Percentiles rank a stretch among this genome's conserved stretches.
phyloP scores from a whole-genome alignment of 352 stramenopile species.

The Globisporangium camurandrum region DNA sequence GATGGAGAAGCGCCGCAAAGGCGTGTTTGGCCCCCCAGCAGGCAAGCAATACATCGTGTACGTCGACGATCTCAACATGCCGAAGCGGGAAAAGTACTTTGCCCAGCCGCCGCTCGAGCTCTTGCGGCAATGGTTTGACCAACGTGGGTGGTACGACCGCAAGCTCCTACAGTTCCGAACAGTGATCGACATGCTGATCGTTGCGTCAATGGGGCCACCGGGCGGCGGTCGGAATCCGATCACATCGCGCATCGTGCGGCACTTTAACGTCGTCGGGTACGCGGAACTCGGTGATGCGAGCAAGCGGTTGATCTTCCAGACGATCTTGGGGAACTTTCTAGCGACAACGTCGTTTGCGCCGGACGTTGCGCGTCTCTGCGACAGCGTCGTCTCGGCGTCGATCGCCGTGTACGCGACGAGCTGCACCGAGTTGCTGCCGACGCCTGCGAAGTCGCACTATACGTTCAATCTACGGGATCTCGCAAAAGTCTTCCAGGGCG shows the following conservation, averaged over 20 bases:
- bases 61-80: constrained; percentile 95
- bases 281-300: constrained; percentile 85
- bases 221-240: constrained; percentile 90
- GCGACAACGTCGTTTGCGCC: constrained; percentile 25
- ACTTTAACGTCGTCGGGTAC: constrained; percentile 93
- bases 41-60: constrained; percentile 94
- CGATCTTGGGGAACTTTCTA: constrained; percentile 88
- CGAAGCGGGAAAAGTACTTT: constrained; percentile 91
- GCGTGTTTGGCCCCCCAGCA: constrained; percentile 86
- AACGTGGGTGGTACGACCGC: constrained; percentile 92
- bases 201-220: constrained; percentile 89
- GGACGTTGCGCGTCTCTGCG: constrained; percentile 49
- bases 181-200: constrained; percentile 86
- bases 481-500: constrained; percentile 91
- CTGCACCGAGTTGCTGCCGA: constrained; percentile 85
- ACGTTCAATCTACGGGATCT: constrained; percentile 94
- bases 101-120: constrained; percentile 94
- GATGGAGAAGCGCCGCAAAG: constrained; percentile 90
- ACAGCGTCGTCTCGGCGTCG: constrained; percentile 73
- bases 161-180: constrained; percentile 89
- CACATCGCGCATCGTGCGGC: constrained; percentile 84
- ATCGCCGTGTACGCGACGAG: constrained; percentile 91
- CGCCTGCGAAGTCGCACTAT: constrained; percentile 92
- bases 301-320: constrained; percentile 90
- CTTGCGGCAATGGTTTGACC: constrained; percentile 92